Percentiles rank a stretch among this genome's conserved stretches.
phyloP scores from a whole-genome alignment of 495 filamentous ascomycete species.

The Cetradonia linearis region DNA sequence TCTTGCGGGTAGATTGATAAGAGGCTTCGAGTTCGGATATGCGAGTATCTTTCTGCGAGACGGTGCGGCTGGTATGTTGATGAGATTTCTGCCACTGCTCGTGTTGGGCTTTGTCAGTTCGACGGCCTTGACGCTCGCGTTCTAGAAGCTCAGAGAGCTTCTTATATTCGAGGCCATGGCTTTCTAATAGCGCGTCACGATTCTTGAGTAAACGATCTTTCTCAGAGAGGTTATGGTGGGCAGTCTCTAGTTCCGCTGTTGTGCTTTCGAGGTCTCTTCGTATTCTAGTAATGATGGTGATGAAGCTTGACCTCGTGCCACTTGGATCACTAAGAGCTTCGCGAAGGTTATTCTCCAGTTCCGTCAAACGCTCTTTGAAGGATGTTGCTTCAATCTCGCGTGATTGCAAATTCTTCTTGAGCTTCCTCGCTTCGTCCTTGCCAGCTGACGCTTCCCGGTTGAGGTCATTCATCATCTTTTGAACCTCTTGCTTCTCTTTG shows the following conservation, averaged over 20 bases:
- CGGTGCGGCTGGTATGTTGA: conserved; percentile 69
- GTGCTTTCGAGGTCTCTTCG: conserved; percentile 81
- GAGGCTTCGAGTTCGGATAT: conserved; percentile 74
- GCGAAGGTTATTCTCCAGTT: conserved; percentile 78
- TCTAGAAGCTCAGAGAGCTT: conserved; percentile 83
- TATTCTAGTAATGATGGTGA: conserved; percentile 76
- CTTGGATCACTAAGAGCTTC: conserved; percentile 75
- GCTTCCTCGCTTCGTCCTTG: conserved; percentile 75
- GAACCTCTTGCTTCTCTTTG: conserved; percentile 79
- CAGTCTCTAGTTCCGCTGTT: conserved; percentile 66
- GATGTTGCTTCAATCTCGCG: conserved; percentile 80
- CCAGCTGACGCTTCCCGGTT: conserved; percentile 68
- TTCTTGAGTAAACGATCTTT: conserved; percentile 83
- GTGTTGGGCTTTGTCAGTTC: conserved; percentile 73
- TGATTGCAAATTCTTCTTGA: conserved; percentile 70
- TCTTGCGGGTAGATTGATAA: conserved; percentile 62
- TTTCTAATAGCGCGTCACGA: conserved; percentile 86
- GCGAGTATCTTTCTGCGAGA: conserved; percentile 70
- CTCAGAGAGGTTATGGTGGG: conserved; percentile 64
- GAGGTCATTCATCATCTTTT: conserved; percentile 70
- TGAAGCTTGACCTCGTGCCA: conserved; percentile 74
- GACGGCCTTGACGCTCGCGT: conserved; percentile 75
- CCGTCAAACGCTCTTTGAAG: conserved; percentile 79
- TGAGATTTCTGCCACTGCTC: conserved; percentile 80
- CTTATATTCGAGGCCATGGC: conserved; percentile 71